Conservation (phyloP, 1,139 yeast species). For the Kazachstania sp. region DNA sequence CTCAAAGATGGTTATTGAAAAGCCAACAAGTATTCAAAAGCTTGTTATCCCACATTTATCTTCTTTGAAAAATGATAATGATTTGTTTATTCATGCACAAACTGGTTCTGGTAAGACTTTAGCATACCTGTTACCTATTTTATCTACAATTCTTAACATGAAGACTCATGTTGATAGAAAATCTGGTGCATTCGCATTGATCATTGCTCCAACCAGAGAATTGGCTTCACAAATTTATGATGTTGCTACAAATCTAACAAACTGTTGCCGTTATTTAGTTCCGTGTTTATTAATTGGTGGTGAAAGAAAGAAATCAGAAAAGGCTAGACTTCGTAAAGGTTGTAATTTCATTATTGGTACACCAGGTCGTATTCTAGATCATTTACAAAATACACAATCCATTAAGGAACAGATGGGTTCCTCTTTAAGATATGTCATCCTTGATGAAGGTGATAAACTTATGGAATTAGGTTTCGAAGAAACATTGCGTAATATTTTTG, state of each 20-base stretch:
- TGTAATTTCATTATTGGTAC: constrained; percentile 84
- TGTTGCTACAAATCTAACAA: constrained; percentile 61
- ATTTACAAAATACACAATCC: constrained; percentile 74
- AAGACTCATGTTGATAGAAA: constrained; percentile 45
- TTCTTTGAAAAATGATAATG: constrained; percentile 36
- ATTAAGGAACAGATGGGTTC: constrained; percentile 63
- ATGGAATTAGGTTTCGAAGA: constrained; percentile 96
- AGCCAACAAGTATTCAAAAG: constrained; percentile 84
- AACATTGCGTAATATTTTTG: constrained; percentile 69
- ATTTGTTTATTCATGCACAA: constrained; percentile 83
- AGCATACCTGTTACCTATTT: constrained; percentile 77
- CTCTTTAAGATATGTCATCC: constrained; percentile 69
- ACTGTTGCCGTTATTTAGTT: constrained; percentile 73
- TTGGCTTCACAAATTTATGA: constrained; percentile 85
- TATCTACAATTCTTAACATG: constrained; percentile 40
- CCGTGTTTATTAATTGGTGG: constrained; percentile 95
- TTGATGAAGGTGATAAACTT: constrained; percentile 93
- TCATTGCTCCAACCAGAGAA: constrained; percentile 89
- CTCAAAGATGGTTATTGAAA: constrained; percentile 48
- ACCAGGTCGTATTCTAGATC: constrained; percentile 88
- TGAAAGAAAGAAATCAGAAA: constrained; percentile 86
- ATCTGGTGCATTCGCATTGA: constrained; percentile 82
- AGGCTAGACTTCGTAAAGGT: constrained; percentile 84
- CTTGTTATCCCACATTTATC: constrained; percentile 68
- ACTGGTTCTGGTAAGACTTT: constrained; percentile 95